A percentile compares a stretch with the other conserved stretches of the same genome.
These are phyloP conservation scores for Trichosporon asahii DNA, from an alignment of 1,284 basidiomycete species.

Conservation along the genomic window DNA sequence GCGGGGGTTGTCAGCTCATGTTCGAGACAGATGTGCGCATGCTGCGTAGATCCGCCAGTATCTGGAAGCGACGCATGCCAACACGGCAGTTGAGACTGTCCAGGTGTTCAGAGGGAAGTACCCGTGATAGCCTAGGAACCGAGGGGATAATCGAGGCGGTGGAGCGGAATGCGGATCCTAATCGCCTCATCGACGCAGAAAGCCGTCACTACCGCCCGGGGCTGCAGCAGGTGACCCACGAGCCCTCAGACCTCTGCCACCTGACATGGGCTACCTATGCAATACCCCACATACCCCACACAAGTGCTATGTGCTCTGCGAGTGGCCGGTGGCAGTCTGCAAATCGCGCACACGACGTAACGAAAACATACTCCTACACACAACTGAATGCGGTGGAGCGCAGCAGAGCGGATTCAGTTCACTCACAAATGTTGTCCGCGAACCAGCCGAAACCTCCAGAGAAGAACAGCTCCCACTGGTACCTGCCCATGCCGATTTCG, in stretches of 20 bases:
- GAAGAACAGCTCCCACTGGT: conserved; percentile 61
- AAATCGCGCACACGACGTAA: background rate
- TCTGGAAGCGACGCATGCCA: background rate
- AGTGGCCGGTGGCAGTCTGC: background rate
- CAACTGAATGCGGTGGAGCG: background rate
- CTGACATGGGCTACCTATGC: background rate
- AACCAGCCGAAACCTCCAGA: conserved; percentile 54
- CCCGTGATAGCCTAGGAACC: background rate
- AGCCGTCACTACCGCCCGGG: background rate
- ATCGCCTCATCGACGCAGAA: background rate
- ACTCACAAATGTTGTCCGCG: conserved; percentile 55
- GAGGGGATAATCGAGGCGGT: background rate
- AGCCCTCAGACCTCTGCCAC: background rate
- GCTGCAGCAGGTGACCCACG: background rate
- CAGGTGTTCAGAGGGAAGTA: background rate
- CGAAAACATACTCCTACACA: background rate
- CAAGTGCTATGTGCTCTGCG: background rate
- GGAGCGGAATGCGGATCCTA: background rate
- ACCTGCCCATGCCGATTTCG: conserved; percentile 61
- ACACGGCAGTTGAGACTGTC: background rate
- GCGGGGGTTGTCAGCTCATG: conserved; percentile 11
- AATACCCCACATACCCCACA: conserved; percentile 7
- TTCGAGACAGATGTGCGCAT: background rate
- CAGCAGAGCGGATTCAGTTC: background rate
- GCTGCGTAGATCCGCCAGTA: background rate